These are phyloP conservation scores for Tremellales sp. DNA, from an alignment of 1,284 basidiomycete genomes.

Conservation along the genomic window DNA sequence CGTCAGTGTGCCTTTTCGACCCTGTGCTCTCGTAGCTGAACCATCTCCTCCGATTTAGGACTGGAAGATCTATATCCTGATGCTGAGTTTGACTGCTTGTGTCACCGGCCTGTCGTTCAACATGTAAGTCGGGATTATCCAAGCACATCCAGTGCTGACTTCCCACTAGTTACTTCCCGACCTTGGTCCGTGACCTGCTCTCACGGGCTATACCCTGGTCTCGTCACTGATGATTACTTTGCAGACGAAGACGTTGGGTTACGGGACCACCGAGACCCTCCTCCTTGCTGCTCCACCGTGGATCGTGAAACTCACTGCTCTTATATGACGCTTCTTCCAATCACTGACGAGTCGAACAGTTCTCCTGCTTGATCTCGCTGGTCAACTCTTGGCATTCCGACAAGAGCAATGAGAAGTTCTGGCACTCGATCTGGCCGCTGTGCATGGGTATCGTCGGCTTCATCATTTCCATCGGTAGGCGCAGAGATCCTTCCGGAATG, in stretches of 20 bases:
- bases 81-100: slow-evolving; percentile 23
- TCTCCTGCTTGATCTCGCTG: slow-evolving; percentile 57
- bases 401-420: slow-evolving; percentile 50
- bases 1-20: slow-evolving; percentile 8
- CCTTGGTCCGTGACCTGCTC: slow-evolving; percentile 10
- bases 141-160: slow-evolving; percentile 1
- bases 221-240: not conserved
- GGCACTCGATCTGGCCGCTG: slow-evolving; percentile 58
- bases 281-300: slow-evolving; percentile 27
- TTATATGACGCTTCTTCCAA: not conserved
- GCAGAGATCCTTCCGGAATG: not conserved
- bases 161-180: slow-evolving; percentile 25
- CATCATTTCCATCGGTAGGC: slow-evolving; percentile 21
- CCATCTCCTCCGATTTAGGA: slow-evolving; percentile 11
- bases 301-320: slow-evolving; percentile 15
- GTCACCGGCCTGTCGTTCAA: slow-evolving; percentile 53
- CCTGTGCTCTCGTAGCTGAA: not conserved
- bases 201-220: not conserved
- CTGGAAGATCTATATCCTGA: slow-evolving; percentile 25
- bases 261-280: slow-evolving; percentile 53
- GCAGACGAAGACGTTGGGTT: slow-evolving; percentile 60
- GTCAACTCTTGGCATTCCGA: slow-evolving; percentile 66
- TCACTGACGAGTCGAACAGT: slow-evolving; percentile 24
- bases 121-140: slow-evolving; percentile 13
- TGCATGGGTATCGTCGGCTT: slow-evolving; percentile 26